Conservation (phyloP, 805 yeast genomes). For the Kodamaea neixiangensis region DNA sequence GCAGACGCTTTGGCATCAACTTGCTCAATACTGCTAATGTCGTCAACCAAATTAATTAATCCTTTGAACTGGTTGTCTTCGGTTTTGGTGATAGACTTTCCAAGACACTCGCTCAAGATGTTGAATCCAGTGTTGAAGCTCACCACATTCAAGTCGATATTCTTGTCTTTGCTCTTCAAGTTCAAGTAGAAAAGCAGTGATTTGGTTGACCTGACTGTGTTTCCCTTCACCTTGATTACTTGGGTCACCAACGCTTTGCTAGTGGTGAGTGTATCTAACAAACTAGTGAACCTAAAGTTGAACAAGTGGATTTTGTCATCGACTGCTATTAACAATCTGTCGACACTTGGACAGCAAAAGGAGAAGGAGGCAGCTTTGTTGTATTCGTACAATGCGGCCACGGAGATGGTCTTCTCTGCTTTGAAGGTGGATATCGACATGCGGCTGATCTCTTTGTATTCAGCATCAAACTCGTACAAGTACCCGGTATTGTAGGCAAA, state of each 20-base stretch:
- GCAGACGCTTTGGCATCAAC: conserved; percentile 7
- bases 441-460: conserved; percentile 21
- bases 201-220: conserved; percentile 38
- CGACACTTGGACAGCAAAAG: conserved; percentile 42
- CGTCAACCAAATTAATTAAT: conserved; percentile 24
- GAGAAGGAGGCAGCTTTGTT: conserved; percentile 22
- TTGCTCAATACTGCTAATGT: conserved; percentile 17
- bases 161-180: conserved; percentile 44
- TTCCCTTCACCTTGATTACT: conserved; percentile 44
- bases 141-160: conserved; percentile 44
- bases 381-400: conserved; percentile 18
- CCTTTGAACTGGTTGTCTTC: conserved; percentile 25
- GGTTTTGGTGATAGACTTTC: conserved; percentile 49
- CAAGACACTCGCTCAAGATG: conserved; percentile 66
- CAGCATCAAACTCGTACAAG: conserved; percentile 24
- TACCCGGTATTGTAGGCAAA: conserved; percentile 29
- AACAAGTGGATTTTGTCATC: conserved; percentile 43
- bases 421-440: conserved; percentile 26
- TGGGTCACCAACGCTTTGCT: conserved; percentile 30
- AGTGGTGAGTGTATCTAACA: conserved; percentile 33
- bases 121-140: conserved; percentile 66
- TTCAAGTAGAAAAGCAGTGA: conserved; percentile 46
- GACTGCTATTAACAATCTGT: conserved; percentile 47
- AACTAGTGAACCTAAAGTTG: conserved; percentile 46
- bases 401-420: conserved; percentile 20